phyloP scores from a whole-genome alignment of 768 basidiomycete species.

The Dioszegia crocea region DNA sequence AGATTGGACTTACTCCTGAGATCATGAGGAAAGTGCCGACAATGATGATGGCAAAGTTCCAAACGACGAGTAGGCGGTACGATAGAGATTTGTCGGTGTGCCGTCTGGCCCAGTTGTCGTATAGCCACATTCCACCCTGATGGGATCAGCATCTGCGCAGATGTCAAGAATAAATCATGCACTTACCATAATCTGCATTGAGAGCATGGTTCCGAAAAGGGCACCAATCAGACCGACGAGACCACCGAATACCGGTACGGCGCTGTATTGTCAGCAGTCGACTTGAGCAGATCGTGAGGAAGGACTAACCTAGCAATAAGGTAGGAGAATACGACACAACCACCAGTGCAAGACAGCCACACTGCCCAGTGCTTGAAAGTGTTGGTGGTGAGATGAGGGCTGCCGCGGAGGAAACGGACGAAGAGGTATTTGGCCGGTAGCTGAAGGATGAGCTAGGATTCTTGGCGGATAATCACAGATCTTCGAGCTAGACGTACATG shows the following conservation, averaged over 20 bases:
- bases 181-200: conserved; percentile 12
- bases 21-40: conserved; percentile 36
- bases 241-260: conserved; percentile 31
- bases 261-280: neutral
- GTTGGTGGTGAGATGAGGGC: conserved; percentile 19
- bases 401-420: conserved; percentile 33
- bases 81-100: conserved; percentile 24
- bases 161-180: neutral
- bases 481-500: conserved; percentile 17
- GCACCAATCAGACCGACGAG: conserved; percentile 29
- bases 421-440: conserved; percentile 36
- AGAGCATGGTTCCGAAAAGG: conserved; percentile 29
- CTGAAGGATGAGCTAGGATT: neutral
- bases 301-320: conserved; percentile 16
- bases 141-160: neutral
- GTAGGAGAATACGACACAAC: conserved; percentile 16
- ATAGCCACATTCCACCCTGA: conserved; percentile 39
- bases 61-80: conserved; percentile 19
- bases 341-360: conserved; percentile 21
- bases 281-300: neutral
- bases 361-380: conserved; percentile 19
- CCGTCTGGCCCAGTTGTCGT: conserved; percentile 25
- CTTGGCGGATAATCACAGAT: neutral
- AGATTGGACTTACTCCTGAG: conserved; percentile 32
- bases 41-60: conserved; percentile 28